These are phyloP conservation scores for Anthostomella pinea DNA, from an alignment of 2,329 filamentous ascomycete species.

Conservation along the genomic window DNA sequence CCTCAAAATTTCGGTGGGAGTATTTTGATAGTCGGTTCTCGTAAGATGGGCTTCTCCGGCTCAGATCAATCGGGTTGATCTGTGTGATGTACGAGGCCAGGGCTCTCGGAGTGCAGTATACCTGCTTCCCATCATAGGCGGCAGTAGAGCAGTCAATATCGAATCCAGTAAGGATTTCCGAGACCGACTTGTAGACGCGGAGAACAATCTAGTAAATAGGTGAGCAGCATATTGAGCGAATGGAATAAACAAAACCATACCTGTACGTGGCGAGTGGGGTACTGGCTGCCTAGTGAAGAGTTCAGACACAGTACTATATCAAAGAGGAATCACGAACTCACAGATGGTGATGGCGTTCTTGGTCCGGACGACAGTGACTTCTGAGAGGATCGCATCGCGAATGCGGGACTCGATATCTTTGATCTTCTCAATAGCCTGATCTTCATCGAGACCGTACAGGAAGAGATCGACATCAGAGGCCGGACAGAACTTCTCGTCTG, in stretches of 20 bases:
- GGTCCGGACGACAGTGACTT: slow-evolving; percentile 79
- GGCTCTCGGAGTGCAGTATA: slow-evolving; percentile 75
- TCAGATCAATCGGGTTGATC: slow-evolving; percentile 75
- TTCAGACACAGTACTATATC: slow-evolving; percentile 1
- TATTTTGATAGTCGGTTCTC: slow-evolving; percentile 87
- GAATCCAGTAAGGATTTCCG: slow-evolving; percentile 83
- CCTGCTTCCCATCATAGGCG: slow-evolving; percentile 76
- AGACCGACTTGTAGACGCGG: slow-evolving; percentile 78
- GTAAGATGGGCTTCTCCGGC: slow-evolving; percentile 78
- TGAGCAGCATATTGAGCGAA: too few species aligned
- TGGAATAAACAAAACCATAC: too few species aligned
- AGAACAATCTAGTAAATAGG: too few species aligned
- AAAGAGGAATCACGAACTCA: slow-evolving; percentile 26
- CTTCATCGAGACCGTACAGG: slow-evolving; percentile 73
- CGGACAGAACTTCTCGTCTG: slow-evolving; percentile 42
- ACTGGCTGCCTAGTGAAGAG: slow-evolving; percentile 59
- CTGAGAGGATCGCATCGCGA: slow-evolving; percentile 73
- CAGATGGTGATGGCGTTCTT: slow-evolving; percentile 83
- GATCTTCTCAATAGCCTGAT: slow-evolving; percentile 79
- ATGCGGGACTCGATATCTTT: slow-evolving; percentile 75
- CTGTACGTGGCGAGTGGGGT: slow-evolving; percentile 81
- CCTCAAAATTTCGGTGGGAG: slow-evolving; percentile 78
- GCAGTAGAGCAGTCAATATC: slow-evolving; percentile 83
- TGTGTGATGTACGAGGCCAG: slow-evolving; percentile 79
- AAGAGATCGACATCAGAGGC: slow-evolving; percentile 88